A percentile compares a stretch with the other conserved stretches of the same genome.
Evolutionary conservation across 1,284 basidiomycete genomes (phyloP).

Genomic region (Microbotryum scabiosae): DNA sequence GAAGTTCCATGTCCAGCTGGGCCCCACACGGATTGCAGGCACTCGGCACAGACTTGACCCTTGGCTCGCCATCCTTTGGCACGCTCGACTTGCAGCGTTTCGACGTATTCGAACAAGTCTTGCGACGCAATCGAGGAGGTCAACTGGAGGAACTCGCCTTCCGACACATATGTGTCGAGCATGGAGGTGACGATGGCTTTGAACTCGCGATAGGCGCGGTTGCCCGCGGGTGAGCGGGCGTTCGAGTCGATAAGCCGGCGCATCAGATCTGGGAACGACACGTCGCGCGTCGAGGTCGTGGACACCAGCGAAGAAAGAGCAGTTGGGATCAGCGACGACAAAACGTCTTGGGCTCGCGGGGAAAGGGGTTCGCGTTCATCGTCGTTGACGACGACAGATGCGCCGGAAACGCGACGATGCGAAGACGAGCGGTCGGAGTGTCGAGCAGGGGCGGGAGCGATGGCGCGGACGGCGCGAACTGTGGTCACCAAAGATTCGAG

Average conservation of each 20-base stretch:
- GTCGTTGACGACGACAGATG: conserved; percentile 25
- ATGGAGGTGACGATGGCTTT: conserved; percentile 82
- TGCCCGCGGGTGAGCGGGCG: conserved; percentile 40
- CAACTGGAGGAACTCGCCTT: conserved; percentile 82
- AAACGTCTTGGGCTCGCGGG: conserved; percentile 45
- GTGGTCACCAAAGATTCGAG: conserved; percentile 70
- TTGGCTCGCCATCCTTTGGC: conserved; percentile 28
- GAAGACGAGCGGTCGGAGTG: conserved; percentile 11
- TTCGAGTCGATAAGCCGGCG: conserved; percentile 65
- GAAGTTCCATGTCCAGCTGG: conserved; percentile 14
- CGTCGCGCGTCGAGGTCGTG: conserved; percentile 64
- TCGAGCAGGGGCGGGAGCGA: conserved; percentile 31
- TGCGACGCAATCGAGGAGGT: conserved; percentile 73
- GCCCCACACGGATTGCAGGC: conserved; percentile 24
- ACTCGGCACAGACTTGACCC: conserved; percentile 17
- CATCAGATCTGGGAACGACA: conserved; percentile 87
- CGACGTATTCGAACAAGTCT: conserved; percentile 69
- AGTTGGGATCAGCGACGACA: conserved; percentile 70
- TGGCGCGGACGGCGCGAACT: conserved; percentile 59
- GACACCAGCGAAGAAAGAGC: conserved; percentile 79
- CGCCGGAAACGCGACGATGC: conserved; percentile 17
- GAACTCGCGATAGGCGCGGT: conserved; percentile 68
- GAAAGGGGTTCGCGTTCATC: conserved; percentile 31
- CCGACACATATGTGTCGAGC: conserved; percentile 85
- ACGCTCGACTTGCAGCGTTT: conserved; percentile 37